phyloP scores from a whole-genome alignment of 495 filamentous ascomycete species.

The Neurospora terricola region DNA sequence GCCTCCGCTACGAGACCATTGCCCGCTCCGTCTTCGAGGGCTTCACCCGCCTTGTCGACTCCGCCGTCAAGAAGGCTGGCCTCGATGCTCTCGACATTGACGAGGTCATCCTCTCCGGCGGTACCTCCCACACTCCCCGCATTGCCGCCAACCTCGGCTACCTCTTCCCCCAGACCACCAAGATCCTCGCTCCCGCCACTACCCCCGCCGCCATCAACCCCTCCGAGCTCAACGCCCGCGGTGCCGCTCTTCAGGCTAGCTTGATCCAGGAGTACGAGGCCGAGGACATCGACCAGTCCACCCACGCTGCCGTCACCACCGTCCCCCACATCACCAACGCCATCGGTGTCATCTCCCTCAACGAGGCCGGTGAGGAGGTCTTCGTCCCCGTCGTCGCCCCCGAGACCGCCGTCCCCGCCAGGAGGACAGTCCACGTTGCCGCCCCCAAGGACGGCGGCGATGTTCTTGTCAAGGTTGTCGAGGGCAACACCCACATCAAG shows the following conservation, averaged over 20 bases:
- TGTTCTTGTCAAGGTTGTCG: slow-evolving; percentile 75
- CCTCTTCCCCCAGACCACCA: slow-evolving; percentile 74
- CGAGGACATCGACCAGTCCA: slow-evolving; percentile 91
- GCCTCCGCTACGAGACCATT: slow-evolving; percentile 86
- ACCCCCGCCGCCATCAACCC: slow-evolving; percentile 75
- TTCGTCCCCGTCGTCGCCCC: slow-evolving; percentile 72
- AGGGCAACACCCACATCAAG: slow-evolving; percentile 82
- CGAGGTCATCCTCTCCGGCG: slow-evolving; percentile 89
- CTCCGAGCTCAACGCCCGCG: slow-evolving; percentile 76
- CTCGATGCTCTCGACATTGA: slow-evolving; percentile 89
- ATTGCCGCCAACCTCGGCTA: slow-evolving; percentile 64
- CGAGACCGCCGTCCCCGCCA: slow-evolving; percentile 83
- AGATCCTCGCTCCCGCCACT: slow-evolving; percentile 74
- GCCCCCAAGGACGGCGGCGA: slow-evolving; percentile 71
- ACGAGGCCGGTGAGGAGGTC: slow-evolving; percentile 45
- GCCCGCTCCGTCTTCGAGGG: slow-evolving; percentile 73
- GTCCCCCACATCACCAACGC: slow-evolving; percentile 82
- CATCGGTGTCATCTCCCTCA: slow-evolving; percentile 75
- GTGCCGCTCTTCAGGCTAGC: slow-evolving; percentile 90
- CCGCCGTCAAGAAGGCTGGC: slow-evolving; percentile 81
- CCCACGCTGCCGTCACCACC: slow-evolving; percentile 88
- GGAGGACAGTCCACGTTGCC: slow-evolving; percentile 66
- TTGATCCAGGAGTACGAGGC: slow-evolving; percentile 85
- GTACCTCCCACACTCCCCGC: slow-evolving; percentile 86
- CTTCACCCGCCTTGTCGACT: slow-evolving; percentile 75